Base-by-base conservation (phyloP, 495 filamentous ascomycete species). In the Trichocladium antarcticum region DNA sequence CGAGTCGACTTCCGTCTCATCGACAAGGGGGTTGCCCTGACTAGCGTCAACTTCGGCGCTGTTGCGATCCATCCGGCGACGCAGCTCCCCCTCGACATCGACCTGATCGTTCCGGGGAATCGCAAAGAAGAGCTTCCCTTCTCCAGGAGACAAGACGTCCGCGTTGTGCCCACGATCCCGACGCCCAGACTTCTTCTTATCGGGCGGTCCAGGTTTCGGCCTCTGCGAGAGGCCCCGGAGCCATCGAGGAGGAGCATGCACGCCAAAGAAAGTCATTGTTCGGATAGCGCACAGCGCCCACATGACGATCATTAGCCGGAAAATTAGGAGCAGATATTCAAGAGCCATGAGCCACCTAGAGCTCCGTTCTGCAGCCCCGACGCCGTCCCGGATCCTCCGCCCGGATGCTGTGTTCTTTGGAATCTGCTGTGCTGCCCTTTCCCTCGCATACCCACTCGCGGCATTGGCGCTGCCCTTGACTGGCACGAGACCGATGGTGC, bases 41-140 rank as follows among this genome's bases (percentile, higher is more conserved):
- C 10, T 19, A 8, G 28, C 14, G 19, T 62, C 42, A 57, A 57
- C n/a, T 34, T 51, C 10, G 44, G 42, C 21, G 3, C 36, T 47
- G 6, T 32, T 48, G 27, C 55, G 47, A 42, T 54, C 65, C 37
- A 78, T 51, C 39, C 82, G 71, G 41, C 75, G 75, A 37, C 85
- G 74, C 55, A 86, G 78, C 56, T 88, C 83, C 0, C 65, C 67
- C 59, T 93, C 88, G 1, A 92, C 83, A 51, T 92, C 86, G n/a
- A 87, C 76, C 15, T 81, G 71, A 15, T 78, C 69, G 46, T 76
- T 68, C 2, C 66, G 67, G 0, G 84, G 79, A 14, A 82, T 54
- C 42, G 64, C 65, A 27, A 86, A 65, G 31, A 74, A 62, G n/a
- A 76, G 78, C 7, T 76, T 70, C 6, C 74, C 74, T 10, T 45